Conservation (phyloP, 1,284 basidiomycete genomes). For the Meira nashicola region DNA sequence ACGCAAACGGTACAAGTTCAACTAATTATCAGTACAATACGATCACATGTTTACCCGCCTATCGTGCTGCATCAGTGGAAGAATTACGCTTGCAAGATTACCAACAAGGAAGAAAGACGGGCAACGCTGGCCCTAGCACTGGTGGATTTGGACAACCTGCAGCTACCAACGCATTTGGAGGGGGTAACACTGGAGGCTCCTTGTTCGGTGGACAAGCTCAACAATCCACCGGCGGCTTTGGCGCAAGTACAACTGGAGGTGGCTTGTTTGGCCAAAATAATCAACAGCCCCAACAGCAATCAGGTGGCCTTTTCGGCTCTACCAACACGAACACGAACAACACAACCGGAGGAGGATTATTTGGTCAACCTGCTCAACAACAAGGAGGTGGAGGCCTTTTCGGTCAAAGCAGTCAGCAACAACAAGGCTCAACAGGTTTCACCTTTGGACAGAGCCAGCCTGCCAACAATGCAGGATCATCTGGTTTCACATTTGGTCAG, state of each 20-base stretch:
- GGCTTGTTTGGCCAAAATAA: slow-evolving; percentile 13
- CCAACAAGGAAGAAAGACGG: slow-evolving; percentile 18
- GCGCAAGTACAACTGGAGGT: slow-evolving; percentile 2
- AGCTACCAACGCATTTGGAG: slow-evolving; percentile 6
- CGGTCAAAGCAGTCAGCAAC: slow-evolving; percentile 44
- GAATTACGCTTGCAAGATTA: slow-evolving; percentile 23
- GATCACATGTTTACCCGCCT: slow-evolving; percentile 18
- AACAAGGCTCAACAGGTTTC: slow-evolving; percentile 31
- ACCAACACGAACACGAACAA: not conserved
- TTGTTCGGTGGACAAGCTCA: slow-evolving; percentile 11
- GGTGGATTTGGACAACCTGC: slow-evolving; percentile 6
- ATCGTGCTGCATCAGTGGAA: slow-evolving; percentile 17
- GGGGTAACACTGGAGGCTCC: not conserved
- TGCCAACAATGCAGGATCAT: not conserved
- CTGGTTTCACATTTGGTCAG: slow-evolving; percentile 10
- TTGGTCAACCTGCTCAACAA: slow-evolving; percentile 40
- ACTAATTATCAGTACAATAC: slow-evolving; percentile 13
- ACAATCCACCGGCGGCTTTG: slow-evolving; percentile 8
- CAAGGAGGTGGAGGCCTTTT: slow-evolving; percentile 43
- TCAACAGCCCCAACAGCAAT: slow-evolving; percentile 29
- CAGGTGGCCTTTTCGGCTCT: slow-evolving; percentile 48
- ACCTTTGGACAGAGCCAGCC: slow-evolving; percentile 26
- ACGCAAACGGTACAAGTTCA: not conserved
- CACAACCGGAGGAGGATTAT: slow-evolving; percentile 42
- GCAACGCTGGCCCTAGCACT: not conserved